Conservation (phyloP, 169 alveolate genomes). For the Eimeria necatrix region DNA sequence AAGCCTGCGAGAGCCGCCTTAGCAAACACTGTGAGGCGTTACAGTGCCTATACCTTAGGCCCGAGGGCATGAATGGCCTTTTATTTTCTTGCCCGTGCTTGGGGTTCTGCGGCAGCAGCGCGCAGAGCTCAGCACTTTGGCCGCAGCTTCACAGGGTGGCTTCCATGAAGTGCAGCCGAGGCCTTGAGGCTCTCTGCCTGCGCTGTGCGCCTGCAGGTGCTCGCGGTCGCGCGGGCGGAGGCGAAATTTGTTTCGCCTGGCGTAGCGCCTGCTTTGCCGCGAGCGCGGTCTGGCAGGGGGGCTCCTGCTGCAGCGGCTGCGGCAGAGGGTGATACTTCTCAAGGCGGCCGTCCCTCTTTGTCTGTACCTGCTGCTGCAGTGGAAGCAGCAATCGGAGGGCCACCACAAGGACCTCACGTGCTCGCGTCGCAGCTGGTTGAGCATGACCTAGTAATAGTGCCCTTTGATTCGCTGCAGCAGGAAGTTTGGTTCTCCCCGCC, state of each 20-base stretch:
- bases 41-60: not conserved
- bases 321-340: constrained; percentile 5
- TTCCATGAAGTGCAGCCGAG: too few relatives aligned
- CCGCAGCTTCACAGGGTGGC: too few relatives aligned
- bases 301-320: constrained; percentile 24
- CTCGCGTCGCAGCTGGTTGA: constrained; percentile 41
- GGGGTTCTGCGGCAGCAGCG: not conserved
- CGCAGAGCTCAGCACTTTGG: not conserved
- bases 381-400: constrained; percentile 27
- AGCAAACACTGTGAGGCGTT: not conserved
- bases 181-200: too few relatives aligned
- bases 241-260: not conserved
- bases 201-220: not conserved
- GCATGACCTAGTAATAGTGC: constrained; percentile 58
- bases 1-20: constrained; percentile 68
- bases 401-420: constrained; percentile 22
- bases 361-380: constrained; percentile 18
- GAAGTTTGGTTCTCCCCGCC: constrained; percentile 79
- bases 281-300: not conserved
- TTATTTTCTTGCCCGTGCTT: not conserved
- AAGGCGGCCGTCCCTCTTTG: not conserved
- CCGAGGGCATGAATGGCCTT: not conserved
- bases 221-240: constrained; percentile 24
- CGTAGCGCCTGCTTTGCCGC: not conserved
- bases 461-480: constrained; percentile 73